A percentile compares a stretch with the other conserved stretches of the same genome.
Evolutionary conservation across 352 stramenopile species (phyloP).

Genomic region (Globisporangium nodosum): DNA sequence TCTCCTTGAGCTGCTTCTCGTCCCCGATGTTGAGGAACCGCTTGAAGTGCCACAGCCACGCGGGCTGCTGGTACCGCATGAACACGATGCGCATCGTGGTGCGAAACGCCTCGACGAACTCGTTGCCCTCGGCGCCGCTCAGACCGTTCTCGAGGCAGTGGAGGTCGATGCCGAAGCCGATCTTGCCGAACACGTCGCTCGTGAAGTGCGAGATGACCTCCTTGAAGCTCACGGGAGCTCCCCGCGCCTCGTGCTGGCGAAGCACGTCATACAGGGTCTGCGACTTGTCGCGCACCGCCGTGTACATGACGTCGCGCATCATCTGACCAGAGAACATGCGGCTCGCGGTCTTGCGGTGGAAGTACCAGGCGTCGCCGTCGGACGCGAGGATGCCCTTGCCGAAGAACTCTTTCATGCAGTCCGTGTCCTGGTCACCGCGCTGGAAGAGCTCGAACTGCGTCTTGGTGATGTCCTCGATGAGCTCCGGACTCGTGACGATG

Average conservation of each 20-base stretch:
- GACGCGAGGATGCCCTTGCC: conserved; percentile 33
- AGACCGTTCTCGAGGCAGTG: background rate
- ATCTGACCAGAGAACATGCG: conserved; percentile 36
- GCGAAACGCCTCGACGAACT: conserved; percentile 36
- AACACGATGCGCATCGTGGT: conserved; percentile 5
- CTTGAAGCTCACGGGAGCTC: background rate
- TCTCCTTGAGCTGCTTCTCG: too few species aligned
- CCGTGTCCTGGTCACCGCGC: too few species aligned
- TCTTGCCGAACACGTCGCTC: conserved; percentile 10
- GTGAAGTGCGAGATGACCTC: conserved; percentile 20
- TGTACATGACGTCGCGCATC: conserved; percentile 33
- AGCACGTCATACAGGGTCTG: too few species aligned
- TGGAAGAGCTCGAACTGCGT: too few species aligned
- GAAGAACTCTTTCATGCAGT: conserved; percentile 4
- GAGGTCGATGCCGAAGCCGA: conserved; percentile 25
- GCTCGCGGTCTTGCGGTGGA: conserved; percentile 47
- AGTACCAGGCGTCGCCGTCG: conserved; percentile 30
- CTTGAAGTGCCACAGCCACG: too few species aligned
- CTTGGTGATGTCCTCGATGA: too few species aligned
- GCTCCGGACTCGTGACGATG: background rate
- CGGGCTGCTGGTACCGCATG: conserved; percentile 14
- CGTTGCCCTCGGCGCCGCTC: conserved; percentile 2
- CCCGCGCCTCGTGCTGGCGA: conserved; percentile 2
- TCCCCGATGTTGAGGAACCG: too few species aligned
- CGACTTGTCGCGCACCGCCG: conserved; percentile 1